Evolutionary conservation across 202 grass and related monocot species (phyloP).

Genomic region (Thinopyrum obtusiflorum): DNA sequence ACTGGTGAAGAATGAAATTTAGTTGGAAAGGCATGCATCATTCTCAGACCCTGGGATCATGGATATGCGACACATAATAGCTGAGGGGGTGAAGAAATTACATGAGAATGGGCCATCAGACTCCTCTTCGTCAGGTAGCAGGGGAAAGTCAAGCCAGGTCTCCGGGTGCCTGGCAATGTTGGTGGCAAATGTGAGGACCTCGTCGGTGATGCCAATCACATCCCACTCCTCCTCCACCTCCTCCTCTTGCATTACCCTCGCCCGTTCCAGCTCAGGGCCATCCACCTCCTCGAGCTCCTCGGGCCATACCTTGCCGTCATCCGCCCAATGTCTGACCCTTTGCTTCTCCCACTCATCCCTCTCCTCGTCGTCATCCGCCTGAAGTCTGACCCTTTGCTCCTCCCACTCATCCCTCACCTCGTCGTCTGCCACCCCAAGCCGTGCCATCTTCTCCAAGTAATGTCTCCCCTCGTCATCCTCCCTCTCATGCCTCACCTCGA

Average conservation of each 20-base stretch:
- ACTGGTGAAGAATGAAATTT: neutral
- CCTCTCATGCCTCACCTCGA: neutral
- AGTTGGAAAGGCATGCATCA: conserved; percentile 8
- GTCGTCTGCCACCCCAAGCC: neutral
- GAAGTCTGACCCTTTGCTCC: neutral
- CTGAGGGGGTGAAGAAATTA: conserved; percentile 33
- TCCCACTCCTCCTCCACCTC: conserved; percentile 44
- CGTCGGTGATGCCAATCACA: conserved; percentile 84
- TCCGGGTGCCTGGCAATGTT: conserved; percentile 97
- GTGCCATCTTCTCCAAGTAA: neutral
- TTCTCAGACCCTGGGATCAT: neutral
- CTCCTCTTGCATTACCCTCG: neutral
- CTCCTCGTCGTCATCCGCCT: neutral
- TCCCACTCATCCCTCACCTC: neutral
- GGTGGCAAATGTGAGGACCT: conserved; percentile 77
- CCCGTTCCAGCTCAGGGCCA: neutral
- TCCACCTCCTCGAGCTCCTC: neutral
- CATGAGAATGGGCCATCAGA: conserved; percentile 66
- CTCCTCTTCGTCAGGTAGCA: conserved; percentile 87
- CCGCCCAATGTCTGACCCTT: neutral
- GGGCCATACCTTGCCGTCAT: neutral
- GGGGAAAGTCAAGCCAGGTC: conserved; percentile 95
- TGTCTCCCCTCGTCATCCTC: neutral
- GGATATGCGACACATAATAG: neutral
- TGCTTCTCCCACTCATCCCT: neutral